A percentile compares a stretch with the other conserved stretches of the same genome.
phyloP scores from a whole-genome alignment of 192 early-diverging fungal genomes.

The Thamnidium elegans region DNA sequence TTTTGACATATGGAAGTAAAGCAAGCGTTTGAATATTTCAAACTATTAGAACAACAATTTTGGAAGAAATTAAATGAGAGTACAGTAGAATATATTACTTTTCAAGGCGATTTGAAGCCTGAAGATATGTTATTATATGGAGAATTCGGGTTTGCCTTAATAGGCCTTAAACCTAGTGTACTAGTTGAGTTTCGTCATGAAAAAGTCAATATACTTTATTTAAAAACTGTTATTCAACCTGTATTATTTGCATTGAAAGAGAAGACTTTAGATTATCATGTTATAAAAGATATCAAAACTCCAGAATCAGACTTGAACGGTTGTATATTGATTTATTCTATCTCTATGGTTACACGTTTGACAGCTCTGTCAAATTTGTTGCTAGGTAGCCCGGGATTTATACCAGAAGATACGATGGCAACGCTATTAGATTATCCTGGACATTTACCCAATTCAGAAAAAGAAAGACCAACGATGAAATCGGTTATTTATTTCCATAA shows the following conservation, averaged over 20 bases:
- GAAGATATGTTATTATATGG: conserved; percentile 15
- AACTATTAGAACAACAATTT: not conserved
- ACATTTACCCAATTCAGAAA: not conserved
- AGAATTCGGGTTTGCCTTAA: conserved; percentile 16
- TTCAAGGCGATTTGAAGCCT: not conserved
- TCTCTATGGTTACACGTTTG: not conserved
- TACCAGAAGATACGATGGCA: not conserved
- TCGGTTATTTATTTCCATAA: not conserved
- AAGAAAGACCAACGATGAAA: conserved; percentile 9
- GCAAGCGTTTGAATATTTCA: conserved; percentile 3
- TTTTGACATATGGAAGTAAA: not conserved
- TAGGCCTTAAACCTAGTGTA: conserved; percentile 14
- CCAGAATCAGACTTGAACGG: conserved; percentile 8
- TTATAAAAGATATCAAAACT: not conserved
- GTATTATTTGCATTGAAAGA: conserved; percentile 1
- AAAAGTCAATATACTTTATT: not conserved
- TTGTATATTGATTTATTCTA: not conserved
- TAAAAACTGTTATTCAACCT: not conserved
- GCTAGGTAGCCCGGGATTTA: not conserved
- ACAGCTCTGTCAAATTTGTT: not conserved
- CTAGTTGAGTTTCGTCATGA: conserved; percentile 11
- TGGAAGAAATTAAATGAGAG: not conserved
- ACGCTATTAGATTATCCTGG: conserved; percentile 8
- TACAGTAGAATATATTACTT: not conserved
- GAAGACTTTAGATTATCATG: not conserved